Conservation (phyloP, 345 rosid species). For the Lepidium africanum region DNA sequence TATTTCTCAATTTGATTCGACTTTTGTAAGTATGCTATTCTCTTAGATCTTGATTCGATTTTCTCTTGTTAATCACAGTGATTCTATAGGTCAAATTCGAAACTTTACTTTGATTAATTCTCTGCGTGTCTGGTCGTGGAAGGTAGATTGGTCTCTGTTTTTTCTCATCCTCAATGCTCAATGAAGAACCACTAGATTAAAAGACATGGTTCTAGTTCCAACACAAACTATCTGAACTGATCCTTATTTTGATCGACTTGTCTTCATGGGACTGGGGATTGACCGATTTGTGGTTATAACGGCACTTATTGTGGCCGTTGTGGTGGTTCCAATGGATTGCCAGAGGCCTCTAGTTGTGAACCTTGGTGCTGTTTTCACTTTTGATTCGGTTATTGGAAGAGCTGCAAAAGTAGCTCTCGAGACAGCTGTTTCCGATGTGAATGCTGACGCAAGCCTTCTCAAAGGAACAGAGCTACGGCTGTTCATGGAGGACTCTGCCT, state of each 20-base stretch:
- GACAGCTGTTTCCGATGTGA: slow-evolving; percentile 60
- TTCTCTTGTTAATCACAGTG: background rate
- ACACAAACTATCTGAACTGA: background rate
- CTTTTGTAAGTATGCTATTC: background rate
- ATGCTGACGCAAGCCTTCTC: slow-evolving; percentile 42
- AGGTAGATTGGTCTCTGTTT: background rate
- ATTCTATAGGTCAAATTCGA: background rate
- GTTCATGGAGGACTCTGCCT: slow-evolving; percentile 39
- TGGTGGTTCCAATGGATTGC: slow-evolving; percentile 26
- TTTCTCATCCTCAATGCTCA: background rate
- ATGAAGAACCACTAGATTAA: background rate
- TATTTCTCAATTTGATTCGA: background rate
- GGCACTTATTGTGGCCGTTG: slow-evolving; percentile 18
- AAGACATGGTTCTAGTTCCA: background rate
- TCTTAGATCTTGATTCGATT: slow-evolving; percentile 3
- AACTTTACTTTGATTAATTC: background rate
- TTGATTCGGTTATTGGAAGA: slow-evolving; percentile 71
- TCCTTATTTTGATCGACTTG: background rate
- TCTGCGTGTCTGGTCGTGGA: background rate
- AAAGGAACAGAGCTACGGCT: slow-evolving; percentile 44
- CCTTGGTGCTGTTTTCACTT: slow-evolving; percentile 62
- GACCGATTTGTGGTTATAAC: background rate
- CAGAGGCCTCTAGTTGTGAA: slow-evolving; percentile 47
- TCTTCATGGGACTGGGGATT: slow-evolving; percentile 15
- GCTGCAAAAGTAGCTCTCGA: slow-evolving; percentile 67